A percentile compares a stretch with the other conserved stretches of the same genome.
phyloP scores from a whole-genome alignment of 352 stramenopile genomes.

The Globisporangium cylindrosporum region DNA sequence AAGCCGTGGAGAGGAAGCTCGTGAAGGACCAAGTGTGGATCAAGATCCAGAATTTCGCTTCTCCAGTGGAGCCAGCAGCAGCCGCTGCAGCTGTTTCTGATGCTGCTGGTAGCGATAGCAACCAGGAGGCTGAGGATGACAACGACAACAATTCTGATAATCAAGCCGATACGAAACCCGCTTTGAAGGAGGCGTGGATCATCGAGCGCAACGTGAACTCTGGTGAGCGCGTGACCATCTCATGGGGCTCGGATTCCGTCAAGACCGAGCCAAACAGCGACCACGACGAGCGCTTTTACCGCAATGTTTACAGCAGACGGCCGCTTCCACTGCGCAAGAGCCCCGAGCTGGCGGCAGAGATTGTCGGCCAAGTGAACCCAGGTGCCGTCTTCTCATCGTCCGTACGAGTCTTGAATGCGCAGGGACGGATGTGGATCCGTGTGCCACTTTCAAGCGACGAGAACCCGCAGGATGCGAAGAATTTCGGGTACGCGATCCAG shows the following conservation, averaged over 20 bases:
- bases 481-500: constrained; percentile 73
- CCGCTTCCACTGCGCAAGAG: constrained; percentile 49
- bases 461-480: constrained; percentile 37
- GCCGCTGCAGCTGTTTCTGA: constrained; percentile 2
- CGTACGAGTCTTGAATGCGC: constrained; percentile 46
- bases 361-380: constrained; percentile 53
- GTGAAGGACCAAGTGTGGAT: constrained; percentile 78
- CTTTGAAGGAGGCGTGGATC: constrained; percentile 48
- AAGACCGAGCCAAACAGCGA: constrained; percentile 31
- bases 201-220: constrained; percentile 77
- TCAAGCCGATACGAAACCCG: constrained; percentile 7
- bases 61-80: constrained; percentile 12
- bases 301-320: constrained; percentile 60
- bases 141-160: constrained; percentile 16
- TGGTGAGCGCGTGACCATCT: constrained; percentile 54
- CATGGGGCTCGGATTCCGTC: constrained; percentile 44
- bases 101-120: background rate
- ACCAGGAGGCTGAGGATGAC: constrained; percentile 16
- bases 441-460: constrained; percentile 33
- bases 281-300: constrained; percentile 58
- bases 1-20: constrained; percentile 59
- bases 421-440: constrained; percentile 67
- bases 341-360: constrained; percentile 42
- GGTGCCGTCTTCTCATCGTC: constrained; percentile 54
- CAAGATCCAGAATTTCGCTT: constrained; percentile 29